Evolutionary conservation across 2,329 filamentous ascomycete species (phyloP).

Genomic region (Clonostachys solani): DNA sequence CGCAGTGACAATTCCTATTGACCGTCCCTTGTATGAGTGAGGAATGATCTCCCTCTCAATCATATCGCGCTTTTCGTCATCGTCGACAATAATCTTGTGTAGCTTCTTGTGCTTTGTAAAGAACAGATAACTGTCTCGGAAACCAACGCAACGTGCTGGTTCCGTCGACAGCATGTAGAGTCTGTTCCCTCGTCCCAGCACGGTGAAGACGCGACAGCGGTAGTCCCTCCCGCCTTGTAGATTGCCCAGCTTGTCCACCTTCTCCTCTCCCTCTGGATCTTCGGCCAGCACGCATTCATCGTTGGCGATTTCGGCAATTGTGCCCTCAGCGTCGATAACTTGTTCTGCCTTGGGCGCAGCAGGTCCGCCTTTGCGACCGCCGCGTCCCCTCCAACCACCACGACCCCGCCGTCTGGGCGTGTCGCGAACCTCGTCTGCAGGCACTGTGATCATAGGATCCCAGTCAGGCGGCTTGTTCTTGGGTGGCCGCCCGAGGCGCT

Average conservation of each 20-base stretch:
- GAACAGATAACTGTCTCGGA: slow-evolving; percentile 96
- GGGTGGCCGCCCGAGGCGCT: slow-evolving; percentile 78
- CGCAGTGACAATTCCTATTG: slow-evolving; percentile 94
- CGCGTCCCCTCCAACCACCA: slow-evolving; percentile 67
- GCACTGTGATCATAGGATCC: slow-evolving; percentile 58
- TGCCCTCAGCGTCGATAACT: slow-evolving; percentile 90
- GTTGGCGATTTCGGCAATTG: slow-evolving; percentile 81
- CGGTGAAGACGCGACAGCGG: slow-evolving; percentile 90
- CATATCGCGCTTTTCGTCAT: slow-evolving; percentile 94
- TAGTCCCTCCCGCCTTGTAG: slow-evolving; percentile 85
- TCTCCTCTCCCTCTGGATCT: slow-evolving; percentile 83
- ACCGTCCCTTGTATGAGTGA: slow-evolving; percentile 96
- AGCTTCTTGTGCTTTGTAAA: slow-evolving; percentile 97
- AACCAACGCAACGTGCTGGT: slow-evolving; percentile 92
- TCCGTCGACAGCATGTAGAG: slow-evolving; percentile 99
- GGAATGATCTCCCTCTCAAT: slow-evolving; percentile 95
- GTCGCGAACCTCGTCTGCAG: slow-evolving; percentile 44
- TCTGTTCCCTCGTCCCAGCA: slow-evolving; percentile 75
- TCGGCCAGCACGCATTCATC: slow-evolving; percentile 89
- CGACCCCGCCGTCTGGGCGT: slow-evolving; percentile 62
- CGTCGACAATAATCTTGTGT: slow-evolving; percentile 96
- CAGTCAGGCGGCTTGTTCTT: slow-evolving; percentile 82
- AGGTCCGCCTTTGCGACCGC: slow-evolving; percentile 62
- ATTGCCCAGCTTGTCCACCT: slow-evolving; percentile 86
- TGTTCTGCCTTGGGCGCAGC: slow-evolving; percentile 76